These are phyloP conservation scores for Immersiporthe knoxdaviesiana DNA, from an alignment of 2,329 filamentous ascomycete genomes.

Conservation along the genomic window DNA sequence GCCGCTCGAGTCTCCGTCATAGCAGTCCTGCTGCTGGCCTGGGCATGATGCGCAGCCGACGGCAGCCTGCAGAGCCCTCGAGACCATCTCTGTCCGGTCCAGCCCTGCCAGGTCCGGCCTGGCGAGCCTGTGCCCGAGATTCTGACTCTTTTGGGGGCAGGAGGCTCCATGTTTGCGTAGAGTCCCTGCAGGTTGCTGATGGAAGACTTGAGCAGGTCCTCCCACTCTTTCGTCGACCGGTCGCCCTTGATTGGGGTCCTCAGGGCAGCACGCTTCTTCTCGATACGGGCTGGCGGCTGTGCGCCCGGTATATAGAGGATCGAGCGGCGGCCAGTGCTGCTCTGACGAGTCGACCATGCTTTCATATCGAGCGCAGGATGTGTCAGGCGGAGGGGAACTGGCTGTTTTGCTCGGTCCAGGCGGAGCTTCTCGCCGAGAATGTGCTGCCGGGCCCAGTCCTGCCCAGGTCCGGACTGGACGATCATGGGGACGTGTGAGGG, in stretches of 20 bases:
- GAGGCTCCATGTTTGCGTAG: conserved; percentile 15
- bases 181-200: conserved; percentile 20
- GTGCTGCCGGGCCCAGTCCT: conserved; percentile 26
- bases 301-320: conserved; percentile 11
- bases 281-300: conserved; percentile 16
- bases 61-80: conserved; percentile 24
- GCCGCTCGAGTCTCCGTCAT: conserved; percentile 18
- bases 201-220: conserved; percentile 20
- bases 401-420: conserved; percentile 15
- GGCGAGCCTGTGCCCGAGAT: conserved; percentile 16
- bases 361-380: conserved; percentile 17
- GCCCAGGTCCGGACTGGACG: conserved; percentile 22
- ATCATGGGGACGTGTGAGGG: conserved; percentile 23
- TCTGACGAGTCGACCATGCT: conserved; percentile 15
- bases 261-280: conserved; percentile 7
- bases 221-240: conserved; percentile 23
- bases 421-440: conserved; percentile 22
- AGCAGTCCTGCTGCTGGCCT: conserved; percentile 18
- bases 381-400: background rate
- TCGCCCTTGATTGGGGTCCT: conserved; percentile 14
- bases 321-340: background rate
- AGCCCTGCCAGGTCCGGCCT: conserved; percentile 14
- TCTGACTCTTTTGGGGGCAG: background rate
- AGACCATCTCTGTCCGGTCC: conserved; percentile 17
- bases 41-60: conserved; percentile 18